phyloP scores from a whole-genome alignment of 2,329 filamentous ascomycete genomes.

The Sporothrix curviconia region DNA sequence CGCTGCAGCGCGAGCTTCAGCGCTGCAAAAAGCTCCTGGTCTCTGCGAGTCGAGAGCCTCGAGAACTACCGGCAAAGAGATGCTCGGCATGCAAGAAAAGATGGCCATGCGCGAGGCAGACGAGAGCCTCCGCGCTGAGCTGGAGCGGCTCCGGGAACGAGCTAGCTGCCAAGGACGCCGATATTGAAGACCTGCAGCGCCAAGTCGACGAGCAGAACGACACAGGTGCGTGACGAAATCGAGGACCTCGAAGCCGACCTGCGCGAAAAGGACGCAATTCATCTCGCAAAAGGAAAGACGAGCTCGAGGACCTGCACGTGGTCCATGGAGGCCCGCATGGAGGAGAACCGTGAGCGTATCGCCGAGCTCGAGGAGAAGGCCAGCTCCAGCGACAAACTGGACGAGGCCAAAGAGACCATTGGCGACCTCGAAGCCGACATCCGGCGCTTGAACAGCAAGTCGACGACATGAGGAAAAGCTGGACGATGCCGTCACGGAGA shows the following conservation, averaged over 20 bases:
- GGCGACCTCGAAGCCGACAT: slow-evolving; percentile 51
- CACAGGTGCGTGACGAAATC: slow-evolving; percentile 65
- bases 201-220: slow-evolving; percentile 55
- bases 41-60: slow-evolving; percentile 76
- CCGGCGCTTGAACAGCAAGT: slow-evolving; percentile 47
- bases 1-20: slow-evolving; percentile 79
- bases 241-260: slow-evolving; percentile 69
- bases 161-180: slow-evolving; percentile 52
- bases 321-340: slow-evolving; percentile 52
- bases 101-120: slow-evolving; percentile 69
- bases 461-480: slow-evolving; percentile 48
- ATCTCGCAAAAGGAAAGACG: slow-evolving; percentile 70
- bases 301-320: slow-evolving; percentile 47
- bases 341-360: slow-evolving; percentile 45
- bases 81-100: slow-evolving; percentile 75
- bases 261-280: slow-evolving; percentile 65
- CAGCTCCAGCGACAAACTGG: slow-evolving; percentile 43
- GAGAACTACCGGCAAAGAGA: slow-evolving; percentile 76
- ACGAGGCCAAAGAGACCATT: slow-evolving; percentile 52
- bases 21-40: slow-evolving; percentile 79
- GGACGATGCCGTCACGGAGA: slow-evolving; percentile 47
- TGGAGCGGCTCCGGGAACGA: slow-evolving; percentile 51
- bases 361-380: slow-evolving; percentile 53
- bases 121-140: slow-evolving; percentile 57
- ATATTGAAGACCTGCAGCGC: slow-evolving; percentile 54